These are phyloP conservation scores for Rubus idaeus DNA, from an alignment of 306 rosid genomes.

Conservation along the genomic window DNA sequence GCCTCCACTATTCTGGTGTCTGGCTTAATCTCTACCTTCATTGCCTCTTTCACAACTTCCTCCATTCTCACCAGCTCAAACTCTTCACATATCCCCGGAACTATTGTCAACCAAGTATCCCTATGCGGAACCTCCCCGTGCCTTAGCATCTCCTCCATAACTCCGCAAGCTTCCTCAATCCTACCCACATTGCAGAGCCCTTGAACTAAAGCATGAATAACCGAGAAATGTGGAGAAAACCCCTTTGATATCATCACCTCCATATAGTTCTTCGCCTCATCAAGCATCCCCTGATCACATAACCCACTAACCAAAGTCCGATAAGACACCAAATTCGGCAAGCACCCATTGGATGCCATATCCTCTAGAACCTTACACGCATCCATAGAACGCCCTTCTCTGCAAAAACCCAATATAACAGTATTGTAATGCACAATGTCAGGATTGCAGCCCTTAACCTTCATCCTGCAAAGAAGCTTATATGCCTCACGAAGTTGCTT, in stretches of 20 bases:
- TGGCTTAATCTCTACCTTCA: conserved; percentile 50
- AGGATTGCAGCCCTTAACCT: conserved; percentile 90
- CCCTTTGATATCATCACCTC: conserved; percentile 64
- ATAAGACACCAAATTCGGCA: conserved; percentile 75
- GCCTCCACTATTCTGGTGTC: conserved; percentile 61
- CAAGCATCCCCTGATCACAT: conserved; percentile 64
- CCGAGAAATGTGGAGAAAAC: conserved; percentile 67
- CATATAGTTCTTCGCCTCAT: conserved; percentile 54
- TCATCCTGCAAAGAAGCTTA: conserved; percentile 95
- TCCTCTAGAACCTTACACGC: conserved; percentile 80
- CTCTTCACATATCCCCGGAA: conserved; percentile 60
- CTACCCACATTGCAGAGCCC: conserved; percentile 73
- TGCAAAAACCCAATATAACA: conserved; percentile 69
- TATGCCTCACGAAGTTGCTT: conserved; percentile 81
- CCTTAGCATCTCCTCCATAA: conserved; percentile 44
- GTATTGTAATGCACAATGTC: conserved; percentile 81
- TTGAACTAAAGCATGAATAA: conserved; percentile 55
- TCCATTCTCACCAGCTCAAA: conserved; percentile 37
- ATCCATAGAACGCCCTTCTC: conserved; percentile 70
- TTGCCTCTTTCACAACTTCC: conserved; percentile 43
- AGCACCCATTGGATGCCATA: conserved; percentile 69
- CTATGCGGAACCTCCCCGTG: conserved; percentile 70
- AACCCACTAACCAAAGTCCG: conserved; percentile 65
- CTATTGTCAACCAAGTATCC: conserved; percentile 58
- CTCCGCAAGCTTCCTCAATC: conserved; percentile 65